Percentiles rank a stretch among this genome's conserved stretches.
Evolutionary conservation across 202 grass and related monocot species (phyloP).

Genomic region (Elaeis oleifera): DNA sequence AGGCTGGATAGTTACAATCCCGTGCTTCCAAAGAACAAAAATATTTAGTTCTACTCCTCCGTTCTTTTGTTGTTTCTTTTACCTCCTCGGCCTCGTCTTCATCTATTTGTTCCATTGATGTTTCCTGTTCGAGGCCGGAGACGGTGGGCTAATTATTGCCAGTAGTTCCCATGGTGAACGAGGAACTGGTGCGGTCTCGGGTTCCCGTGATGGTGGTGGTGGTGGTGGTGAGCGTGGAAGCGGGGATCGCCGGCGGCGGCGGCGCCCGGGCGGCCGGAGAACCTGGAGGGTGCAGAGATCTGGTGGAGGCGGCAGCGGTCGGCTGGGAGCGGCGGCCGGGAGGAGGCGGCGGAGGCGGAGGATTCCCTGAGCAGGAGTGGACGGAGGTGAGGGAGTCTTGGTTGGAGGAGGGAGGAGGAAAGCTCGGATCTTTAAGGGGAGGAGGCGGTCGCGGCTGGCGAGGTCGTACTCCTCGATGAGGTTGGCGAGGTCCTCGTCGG

Average conservation of each 20-base stretch:
- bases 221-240: constrained; percentile 7
- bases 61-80: background rate
- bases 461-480: constrained; percentile 58
- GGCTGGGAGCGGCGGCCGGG: background rate
- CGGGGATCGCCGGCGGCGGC: background rate
- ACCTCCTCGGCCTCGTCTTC: background rate
- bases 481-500: constrained; percentile 59
- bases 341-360: background rate
- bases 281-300: constrained; percentile 20
- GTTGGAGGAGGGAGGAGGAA: constrained; percentile 38
- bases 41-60: no score
- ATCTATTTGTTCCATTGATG: no score
- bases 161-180: constrained; percentile 33
- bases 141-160: constrained; percentile 13
- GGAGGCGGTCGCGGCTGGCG: constrained; percentile 21
- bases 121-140: background rate
- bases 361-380: background rate
- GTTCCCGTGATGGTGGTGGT: constrained; percentile 14
- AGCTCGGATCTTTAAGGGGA: constrained; percentile 47
- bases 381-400: background rate
- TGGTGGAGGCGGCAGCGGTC: constrained; percentile 20
- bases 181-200: constrained; percentile 16
- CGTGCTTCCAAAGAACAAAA: no score
- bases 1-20: no score
- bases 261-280: constrained; percentile 4